Evolutionary conservation across 352 stramenopile species (phyloP).

Genomic region (Saprolegnia parasitica): DNA sequence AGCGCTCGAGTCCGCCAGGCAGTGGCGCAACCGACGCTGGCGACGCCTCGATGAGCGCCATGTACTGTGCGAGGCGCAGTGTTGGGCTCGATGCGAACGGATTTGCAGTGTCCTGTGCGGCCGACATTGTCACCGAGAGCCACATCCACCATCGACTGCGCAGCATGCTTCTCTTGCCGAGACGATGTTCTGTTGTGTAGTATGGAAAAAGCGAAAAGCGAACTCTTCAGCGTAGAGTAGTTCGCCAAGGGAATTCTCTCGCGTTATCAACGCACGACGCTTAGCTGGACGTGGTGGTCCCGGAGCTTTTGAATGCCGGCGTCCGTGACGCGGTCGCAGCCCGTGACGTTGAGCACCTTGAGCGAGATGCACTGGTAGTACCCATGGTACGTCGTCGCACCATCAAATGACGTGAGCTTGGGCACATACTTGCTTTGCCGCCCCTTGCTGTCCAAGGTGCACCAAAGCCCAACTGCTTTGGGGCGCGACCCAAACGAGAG

Average conservation of each 20-base stretch:
- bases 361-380: slow-evolving; percentile 27
- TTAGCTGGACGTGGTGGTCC: slow-evolving; percentile 14
- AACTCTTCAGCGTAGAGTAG: neutral
- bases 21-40: neutral
- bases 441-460: slow-evolving; percentile 3
- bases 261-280: neutral
- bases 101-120: neutral
- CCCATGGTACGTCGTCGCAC: neutral
- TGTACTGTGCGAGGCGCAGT: neutral
- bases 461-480: slow-evolving; percentile 23
- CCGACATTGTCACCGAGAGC: too few species aligned
- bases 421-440: slow-evolving; percentile 27
- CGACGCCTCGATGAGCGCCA: neutral
- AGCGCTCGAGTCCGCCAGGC: neutral
- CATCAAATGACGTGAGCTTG: slow-evolving; percentile 15
- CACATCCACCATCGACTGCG: too few species aligned
- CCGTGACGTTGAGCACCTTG: slow-evolving; percentile 26
- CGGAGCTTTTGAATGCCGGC: neutral
- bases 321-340: neutral
- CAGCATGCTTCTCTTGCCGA: too few species aligned
- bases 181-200: too few species aligned
- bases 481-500: slow-evolving; percentile 18
- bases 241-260: neutral
- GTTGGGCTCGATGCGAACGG: neutral
- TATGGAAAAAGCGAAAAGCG: too few species aligned